Conservation (phyloP, 768 basidiomycete species). For the Rubroboletus pulcherrimus region DNA sequence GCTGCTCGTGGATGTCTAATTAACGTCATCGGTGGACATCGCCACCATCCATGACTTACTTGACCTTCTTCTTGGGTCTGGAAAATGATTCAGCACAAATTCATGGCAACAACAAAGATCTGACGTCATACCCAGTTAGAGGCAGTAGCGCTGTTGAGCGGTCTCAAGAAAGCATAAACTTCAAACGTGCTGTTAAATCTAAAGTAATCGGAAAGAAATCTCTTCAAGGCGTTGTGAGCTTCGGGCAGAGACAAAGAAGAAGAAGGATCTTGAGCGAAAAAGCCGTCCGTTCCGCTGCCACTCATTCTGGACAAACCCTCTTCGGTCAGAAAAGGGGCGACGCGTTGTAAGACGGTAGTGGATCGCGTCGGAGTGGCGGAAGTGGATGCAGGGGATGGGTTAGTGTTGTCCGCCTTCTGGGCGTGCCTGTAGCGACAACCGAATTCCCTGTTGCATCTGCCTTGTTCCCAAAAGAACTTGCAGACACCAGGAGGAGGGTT, state of each 20-base stretch:
- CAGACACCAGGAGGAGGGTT: conserved; percentile 39
- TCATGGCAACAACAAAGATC: neutral
- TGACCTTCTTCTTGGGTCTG: conserved; percentile 51
- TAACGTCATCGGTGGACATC: conserved; percentile 3
- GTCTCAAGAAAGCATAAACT: conserved; percentile 43
- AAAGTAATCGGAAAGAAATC: conserved; percentile 42
- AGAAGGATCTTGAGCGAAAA: conserved; percentile 33
- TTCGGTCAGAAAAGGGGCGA: conserved; percentile 45
- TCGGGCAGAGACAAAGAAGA: conserved; percentile 41
- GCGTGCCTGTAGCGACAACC: conserved; percentile 43
- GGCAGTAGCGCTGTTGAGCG: conserved; percentile 36
- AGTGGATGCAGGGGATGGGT: conserved; percentile 8
- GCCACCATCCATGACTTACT: conserved; percentile 29
- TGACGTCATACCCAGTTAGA: conserved; percentile 43
- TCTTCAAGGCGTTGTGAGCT: conserved; percentile 42
- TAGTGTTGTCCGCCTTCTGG: conserved; percentile 3
- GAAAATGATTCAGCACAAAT: neutral
- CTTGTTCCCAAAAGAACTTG: conserved; percentile 44
- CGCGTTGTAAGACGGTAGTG: conserved; percentile 16
- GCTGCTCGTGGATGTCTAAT: conserved; percentile 21
- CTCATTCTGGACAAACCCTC: conserved; percentile 43
- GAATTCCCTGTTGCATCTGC: conserved; percentile 45
- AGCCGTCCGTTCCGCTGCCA: conserved; percentile 41
- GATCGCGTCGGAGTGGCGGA: conserved; percentile 5
- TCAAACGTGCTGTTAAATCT: conserved; percentile 40